phyloP scores from a whole-genome alignment of 192 early-diverging fungal species.

The Gigaspora rosea region DNA sequence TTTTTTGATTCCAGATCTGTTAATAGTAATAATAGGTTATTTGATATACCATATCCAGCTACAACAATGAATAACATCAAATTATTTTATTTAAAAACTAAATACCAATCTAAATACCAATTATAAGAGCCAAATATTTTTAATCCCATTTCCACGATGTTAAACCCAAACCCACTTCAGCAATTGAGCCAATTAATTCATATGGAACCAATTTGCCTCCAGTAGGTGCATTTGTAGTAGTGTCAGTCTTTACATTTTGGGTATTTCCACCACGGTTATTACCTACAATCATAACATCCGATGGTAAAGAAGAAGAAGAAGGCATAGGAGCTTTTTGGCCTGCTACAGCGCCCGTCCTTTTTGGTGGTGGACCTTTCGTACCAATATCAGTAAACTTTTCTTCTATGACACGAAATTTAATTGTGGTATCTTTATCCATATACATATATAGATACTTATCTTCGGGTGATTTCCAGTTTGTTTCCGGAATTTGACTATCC shows the following conservation, averaged over 20 bases:
- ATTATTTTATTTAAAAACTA: too few species aligned
- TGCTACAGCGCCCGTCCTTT: slow-evolving; percentile 7
- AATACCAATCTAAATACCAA: too few species aligned
- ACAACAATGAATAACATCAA: too few species aligned
- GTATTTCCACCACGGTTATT: too few species aligned
- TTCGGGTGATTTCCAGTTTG: slow-evolving; percentile 73
- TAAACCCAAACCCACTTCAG: slow-evolving; percentile 2
- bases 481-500: background rate
- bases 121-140: background rate
- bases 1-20: too few species aligned
- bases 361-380: slow-evolving; percentile 50
- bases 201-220: background rate
- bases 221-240: too few species aligned
- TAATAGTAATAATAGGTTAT: too few species aligned
- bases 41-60: too few species aligned
- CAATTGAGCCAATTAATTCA: background rate
- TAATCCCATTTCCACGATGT: background rate
- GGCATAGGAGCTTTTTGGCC: slow-evolving; percentile 14
- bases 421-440: slow-evolving; percentile 78
- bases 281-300: slow-evolving; percentile 4
- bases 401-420: slow-evolving; percentile 75
- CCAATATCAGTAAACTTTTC: slow-evolving; percentile 78
- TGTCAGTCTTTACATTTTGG: too few species aligned
- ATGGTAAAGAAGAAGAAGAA: slow-evolving; percentile 6
- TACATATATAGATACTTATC: slow-evolving; percentile 72